Evolutionary conservation across 768 basidiomycete species (phyloP), one percentile per base, ranked within the genome.

Genomic region (Lyophyllum semitale): DNA sequence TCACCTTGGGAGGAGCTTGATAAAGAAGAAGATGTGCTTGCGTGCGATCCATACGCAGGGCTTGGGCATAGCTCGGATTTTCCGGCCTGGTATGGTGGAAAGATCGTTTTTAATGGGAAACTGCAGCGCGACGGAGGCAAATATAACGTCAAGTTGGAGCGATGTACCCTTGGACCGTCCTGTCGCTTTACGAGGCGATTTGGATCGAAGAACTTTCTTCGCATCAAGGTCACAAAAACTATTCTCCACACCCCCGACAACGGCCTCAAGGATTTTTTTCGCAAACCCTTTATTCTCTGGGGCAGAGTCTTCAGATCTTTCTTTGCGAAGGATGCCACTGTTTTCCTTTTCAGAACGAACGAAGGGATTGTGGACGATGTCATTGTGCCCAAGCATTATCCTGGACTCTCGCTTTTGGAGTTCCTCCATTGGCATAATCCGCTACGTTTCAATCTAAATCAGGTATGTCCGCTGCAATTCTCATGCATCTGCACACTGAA

Each of bases 1-100:
- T 73, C 75, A 12, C 85, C 86, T 0, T 90, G 86, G 85, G 62
- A 63, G 40, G 84, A 88, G 63, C 68, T 89, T 4, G 85, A 89
- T 59, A 66, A 60, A 3, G 88, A 90, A 62, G 77, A 81, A 33
- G 59, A 64, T 1, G 69, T 70, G 4, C 67, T 85, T 4, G 22
- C 23, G 0, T 48, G 66, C 6, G 58, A 76, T 50, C 63, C 66
- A 0, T 66, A 63, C 12, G 72, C 72, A 3, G 78, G 76, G 15
- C 63, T 86, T 6, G 84, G 81, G 0, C 70, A 76, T 48, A 70
- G 73, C 18, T 58, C 65, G 12, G 63, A 71, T 20, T 59, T 66
- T 27, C 67, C 71, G 4, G 69, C 67, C 7, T 87, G 83, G 81
- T 85, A 83, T 59, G 87, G 84, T 1, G 88, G 88, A 0, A 79